These are phyloP conservation scores for Pyricularia pennisetigena DNA, from an alignment of 2,329 filamentous ascomycete genomes.

Conservation along the genomic window DNA sequence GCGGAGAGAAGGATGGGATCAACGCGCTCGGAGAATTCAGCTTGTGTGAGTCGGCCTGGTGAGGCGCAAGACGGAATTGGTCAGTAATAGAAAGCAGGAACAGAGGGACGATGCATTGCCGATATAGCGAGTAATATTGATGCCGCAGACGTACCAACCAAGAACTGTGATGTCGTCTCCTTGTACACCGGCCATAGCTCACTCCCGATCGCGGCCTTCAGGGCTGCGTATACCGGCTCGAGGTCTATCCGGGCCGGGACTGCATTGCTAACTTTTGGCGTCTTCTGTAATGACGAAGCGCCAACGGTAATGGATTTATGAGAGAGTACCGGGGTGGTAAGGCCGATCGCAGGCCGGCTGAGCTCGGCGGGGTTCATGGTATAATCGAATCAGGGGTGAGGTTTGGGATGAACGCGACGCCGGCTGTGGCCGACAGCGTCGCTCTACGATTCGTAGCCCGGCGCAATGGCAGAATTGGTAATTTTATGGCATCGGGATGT, in stretches of 20 bases:
- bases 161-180: slow-evolving; percentile 50
- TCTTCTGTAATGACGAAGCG: slow-evolving; percentile 36
- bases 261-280: slow-evolving; percentile 49
- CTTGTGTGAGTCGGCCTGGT: slow-evolving; percentile 55
- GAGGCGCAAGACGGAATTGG: slow-evolving; percentile 45
- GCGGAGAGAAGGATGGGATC: slow-evolving; percentile 48
- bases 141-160: slow-evolving; percentile 41
- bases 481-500: slow-evolving; percentile 34
- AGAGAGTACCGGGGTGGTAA: slow-evolving; percentile 48
- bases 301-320: slow-evolving; percentile 47
- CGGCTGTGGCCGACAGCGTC: slow-evolving; percentile 20
- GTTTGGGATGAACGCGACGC: slow-evolving; percentile 16
- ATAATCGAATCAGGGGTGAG: slow-evolving; percentile 10
- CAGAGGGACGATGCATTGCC: not conserved
- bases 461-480: slow-evolving; percentile 29
- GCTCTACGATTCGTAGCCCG: slow-evolving; percentile 36
- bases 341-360: slow-evolving; percentile 48
- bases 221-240: slow-evolving; percentile 51
- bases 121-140: not conserved
- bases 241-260: slow-evolving; percentile 59
- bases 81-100: slow-evolving; percentile 38
- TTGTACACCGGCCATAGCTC: slow-evolving; percentile 59
- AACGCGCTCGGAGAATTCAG: slow-evolving; percentile 48
- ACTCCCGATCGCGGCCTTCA: slow-evolving; percentile 47
- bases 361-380: slow-evolving; percentile 58